A percentile compares a stretch with the other conserved stretches of the same genome.
Evolutionary conservation across 352 stramenopile species (phyloP).

Genomic region (Globisporangium middletonii): DNA sequence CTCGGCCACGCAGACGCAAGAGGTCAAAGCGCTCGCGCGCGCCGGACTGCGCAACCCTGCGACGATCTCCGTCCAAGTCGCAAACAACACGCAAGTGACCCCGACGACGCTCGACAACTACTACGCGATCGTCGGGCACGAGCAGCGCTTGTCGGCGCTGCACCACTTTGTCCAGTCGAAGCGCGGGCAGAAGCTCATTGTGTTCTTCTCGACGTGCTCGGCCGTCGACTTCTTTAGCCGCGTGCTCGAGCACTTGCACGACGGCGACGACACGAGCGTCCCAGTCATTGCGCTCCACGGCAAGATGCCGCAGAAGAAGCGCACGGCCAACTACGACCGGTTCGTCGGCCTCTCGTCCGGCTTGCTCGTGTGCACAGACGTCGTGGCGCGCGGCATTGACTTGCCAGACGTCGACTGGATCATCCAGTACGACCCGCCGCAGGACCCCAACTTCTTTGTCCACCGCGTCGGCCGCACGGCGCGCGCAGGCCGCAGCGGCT

Average conservation of each 20-base stretch:
- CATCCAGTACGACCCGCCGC: conserved; percentile 97
- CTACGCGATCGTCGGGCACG: conserved; percentile 91
- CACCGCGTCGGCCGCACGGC: conserved; percentile 98
- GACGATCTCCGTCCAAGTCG: conserved; percentile 96
- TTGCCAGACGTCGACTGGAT: conserved; percentile 98
- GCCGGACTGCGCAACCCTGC: conserved; percentile 98
- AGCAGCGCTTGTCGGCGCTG: conserved; percentile 93
- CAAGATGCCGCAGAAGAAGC: conserved; percentile 92
- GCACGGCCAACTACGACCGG: conserved; percentile 69
- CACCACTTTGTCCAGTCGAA: conserved; percentile 91
- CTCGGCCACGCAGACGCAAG: conserved; percentile 89
- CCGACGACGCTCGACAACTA: conserved; percentile 90
- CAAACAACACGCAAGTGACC: conserved; percentile 74
- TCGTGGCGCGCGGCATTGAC: conserved; percentile 98
- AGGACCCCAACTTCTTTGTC: conserved; percentile 98
- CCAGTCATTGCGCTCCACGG: conserved; percentile 87
- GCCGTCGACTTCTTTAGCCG: conserved; percentile 97
- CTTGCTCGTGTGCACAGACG: conserved; percentile 97
- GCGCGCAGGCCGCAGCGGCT: conserved; percentile 90
- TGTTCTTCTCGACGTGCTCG: conserved; percentile 99
- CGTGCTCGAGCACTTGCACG: conserved; percentile 82
- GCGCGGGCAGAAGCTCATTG: conserved; percentile 89
- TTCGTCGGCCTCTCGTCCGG: conserved; percentile 56
- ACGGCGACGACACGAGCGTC: conserved; percentile 21
- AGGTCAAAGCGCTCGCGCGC: conserved; percentile 94